Evolutionary conservation across 352 stramenopile species (phyloP).

Genomic region (Phytophthora sansomeana): DNA sequence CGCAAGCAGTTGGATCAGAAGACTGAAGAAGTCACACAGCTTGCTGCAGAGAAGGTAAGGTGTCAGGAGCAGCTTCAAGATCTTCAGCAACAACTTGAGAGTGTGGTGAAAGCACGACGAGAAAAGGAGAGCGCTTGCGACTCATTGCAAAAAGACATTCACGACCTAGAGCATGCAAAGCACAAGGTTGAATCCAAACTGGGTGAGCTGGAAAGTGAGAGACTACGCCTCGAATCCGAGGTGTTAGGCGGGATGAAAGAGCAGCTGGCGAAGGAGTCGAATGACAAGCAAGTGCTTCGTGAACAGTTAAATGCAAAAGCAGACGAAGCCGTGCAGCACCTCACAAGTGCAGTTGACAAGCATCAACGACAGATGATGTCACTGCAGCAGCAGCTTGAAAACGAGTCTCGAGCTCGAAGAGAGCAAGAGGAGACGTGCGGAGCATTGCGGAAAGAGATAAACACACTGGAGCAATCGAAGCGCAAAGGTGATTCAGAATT

Average conservation of each 20-base stretch:
- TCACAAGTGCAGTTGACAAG: conserved; percentile 6
- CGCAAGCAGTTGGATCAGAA: conserved; percentile 46
- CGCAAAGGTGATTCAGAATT: conserved; percentile 35
- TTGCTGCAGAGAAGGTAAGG: conserved; percentile 7
- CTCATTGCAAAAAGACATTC: conserved; percentile 19
- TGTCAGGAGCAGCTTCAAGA: conserved; percentile 25
- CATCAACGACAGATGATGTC: conserved; percentile 19
- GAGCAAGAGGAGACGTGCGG: conserved; percentile 38
- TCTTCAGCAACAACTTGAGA: conserved; percentile 28
- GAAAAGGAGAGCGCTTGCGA: conserved; percentile 32
- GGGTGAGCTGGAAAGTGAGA: conserved; percentile 38
- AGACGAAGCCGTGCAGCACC: conserved; percentile 14
- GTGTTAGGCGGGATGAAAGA: conserved; percentile 19
- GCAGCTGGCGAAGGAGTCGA: conserved; percentile 50
- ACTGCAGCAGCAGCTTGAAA: conserved; percentile 35
- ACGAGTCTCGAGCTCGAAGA: conserved; percentile 14
- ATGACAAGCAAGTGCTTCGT: conserved; percentile 48
- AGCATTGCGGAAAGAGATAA: conserved; percentile 32
- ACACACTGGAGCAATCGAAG: conserved; percentile 32
- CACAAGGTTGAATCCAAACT: conserved; percentile 19
- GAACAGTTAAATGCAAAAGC: conserved; percentile 37
- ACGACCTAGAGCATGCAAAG: conserved; percentile 30
- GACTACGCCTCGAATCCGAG: conserved; percentile 21
- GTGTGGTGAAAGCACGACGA: conserved; percentile 7
- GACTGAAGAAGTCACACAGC: conserved; percentile 11